Conservation (phyloP, 2,329 filamentous ascomycete species). For the Pseudogymnoascus sp. region DNA sequence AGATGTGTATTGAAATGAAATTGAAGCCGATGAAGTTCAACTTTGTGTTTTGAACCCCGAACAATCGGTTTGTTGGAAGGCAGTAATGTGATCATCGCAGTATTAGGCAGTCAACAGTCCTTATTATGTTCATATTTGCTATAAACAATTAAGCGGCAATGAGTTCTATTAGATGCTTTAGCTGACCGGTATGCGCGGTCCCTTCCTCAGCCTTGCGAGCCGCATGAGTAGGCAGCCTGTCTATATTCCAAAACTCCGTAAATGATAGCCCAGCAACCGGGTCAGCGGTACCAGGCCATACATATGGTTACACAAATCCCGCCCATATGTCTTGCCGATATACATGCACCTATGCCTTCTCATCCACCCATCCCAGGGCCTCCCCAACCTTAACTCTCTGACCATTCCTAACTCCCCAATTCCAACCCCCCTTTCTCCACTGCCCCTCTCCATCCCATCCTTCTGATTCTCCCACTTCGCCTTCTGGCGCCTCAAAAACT, state of each 20-base stretch:
- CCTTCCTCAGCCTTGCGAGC: neutral
- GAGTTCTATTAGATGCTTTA: neutral
- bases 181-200: neutral
- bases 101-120: neutral
- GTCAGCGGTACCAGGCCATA: neutral
- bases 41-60: neutral
- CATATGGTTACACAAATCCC: neutral
- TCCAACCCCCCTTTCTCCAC: constrained; percentile 61
- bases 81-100: neutral
- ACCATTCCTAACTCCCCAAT: constrained; percentile 80
- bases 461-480: constrained; percentile 42
- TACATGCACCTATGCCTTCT: constrained; percentile 21
- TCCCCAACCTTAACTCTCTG: constrained; percentile 85
- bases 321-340: neutral
- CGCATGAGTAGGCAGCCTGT: neutral
- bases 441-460: constrained; percentile 47
- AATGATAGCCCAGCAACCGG: neutral
- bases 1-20: too few relatives aligned
- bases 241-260: neutral
- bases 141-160: neutral
- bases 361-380: constrained; percentile 67
- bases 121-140: neutral
- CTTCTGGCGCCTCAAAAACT: constrained; percentile 87
- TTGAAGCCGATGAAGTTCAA: neutral
- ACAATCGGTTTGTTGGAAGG: neutral